Evolutionary conservation across 169 alveolate species (phyloP), one percentile per base, ranked within the genome.

Genomic region (Cyclospora cayetanensis): DNA sequence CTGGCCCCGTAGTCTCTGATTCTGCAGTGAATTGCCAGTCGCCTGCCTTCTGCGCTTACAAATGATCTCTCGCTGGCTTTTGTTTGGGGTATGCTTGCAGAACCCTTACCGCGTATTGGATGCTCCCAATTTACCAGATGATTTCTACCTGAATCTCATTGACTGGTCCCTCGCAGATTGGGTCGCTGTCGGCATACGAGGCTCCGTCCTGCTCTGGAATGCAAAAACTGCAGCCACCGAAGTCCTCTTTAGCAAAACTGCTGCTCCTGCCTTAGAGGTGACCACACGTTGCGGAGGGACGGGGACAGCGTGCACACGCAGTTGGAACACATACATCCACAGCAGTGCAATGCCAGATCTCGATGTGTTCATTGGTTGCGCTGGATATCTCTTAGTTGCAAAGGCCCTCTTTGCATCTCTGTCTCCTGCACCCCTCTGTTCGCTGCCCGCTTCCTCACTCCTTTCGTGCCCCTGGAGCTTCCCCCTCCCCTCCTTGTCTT

Each of bases 151-250:
- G 65, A 97, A 97, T 92, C 94, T 53, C 91, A 91, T 93, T 4
- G 94, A 91, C 70, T 94, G 96, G 96, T 46, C 90, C 27, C 50
- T 95, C 29, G 84, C 94, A 25, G 97, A 98, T 90, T 93, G 94
- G 7, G 94, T 97, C n/a, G 97, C 99, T 15, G 99, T 97, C 3
- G 99, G 98, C 95, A 96, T n/a, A 92, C 97, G 27, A 95, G 97
- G 22, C 99, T 98, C 4, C 96, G 31, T 55, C n/a, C 34, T 55
- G 7, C 15, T 55, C 25, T 55, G 70, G 70, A 55, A 55, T 29
- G 70, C 70, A 22, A 9, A 55, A 5, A 55, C 15, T 20, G n/a
- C 11, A 5, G 27, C 15, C 70, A 55, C 70, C 9, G 31, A 20
- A 5, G 7, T 20, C 27, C 27, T 55, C 15, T 55, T 55, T 20